Evolutionary conservation across 2,329 filamentous ascomycete species (phyloP).

Genomic region (Aspergillus hiratsukae): DNA sequence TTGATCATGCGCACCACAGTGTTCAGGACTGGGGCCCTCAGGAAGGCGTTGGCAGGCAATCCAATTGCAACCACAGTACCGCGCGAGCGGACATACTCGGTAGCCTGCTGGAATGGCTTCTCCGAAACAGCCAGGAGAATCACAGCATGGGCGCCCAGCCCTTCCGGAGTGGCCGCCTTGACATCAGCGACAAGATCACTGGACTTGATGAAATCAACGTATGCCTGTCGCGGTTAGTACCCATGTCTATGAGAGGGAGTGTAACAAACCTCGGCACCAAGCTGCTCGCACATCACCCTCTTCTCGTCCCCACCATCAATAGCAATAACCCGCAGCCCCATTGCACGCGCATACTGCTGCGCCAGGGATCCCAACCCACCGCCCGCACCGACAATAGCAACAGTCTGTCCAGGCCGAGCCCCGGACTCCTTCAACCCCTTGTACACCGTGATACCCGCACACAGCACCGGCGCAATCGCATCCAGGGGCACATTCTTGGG

Average conservation of each 20-base stretch:
- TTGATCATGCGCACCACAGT: constrained; percentile 82
- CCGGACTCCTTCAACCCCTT: constrained; percentile 25
- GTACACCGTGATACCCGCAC: constrained; percentile 20
- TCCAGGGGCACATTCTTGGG: constrained; percentile 16
- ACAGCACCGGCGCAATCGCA: constrained; percentile 18
- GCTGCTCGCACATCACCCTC: constrained; percentile 57
- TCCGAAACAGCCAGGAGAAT: constrained; percentile 80
- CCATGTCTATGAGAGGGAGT: no score
- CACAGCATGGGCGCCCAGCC: constrained; percentile 79
- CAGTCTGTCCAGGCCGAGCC: constrained; percentile 27
- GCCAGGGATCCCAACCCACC: constrained; percentile 71
- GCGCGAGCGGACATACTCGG: constrained; percentile 74
- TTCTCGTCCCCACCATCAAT: constrained; percentile 84
- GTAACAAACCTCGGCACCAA: constrained; percentile 55
- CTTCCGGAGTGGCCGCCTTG: constrained; percentile 71
- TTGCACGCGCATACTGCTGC: constrained; percentile 82
- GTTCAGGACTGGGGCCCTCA: constrained; percentile 81
- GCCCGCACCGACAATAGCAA: constrained; percentile 28
- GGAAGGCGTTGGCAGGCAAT: constrained; percentile 71
- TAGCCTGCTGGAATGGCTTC: constrained; percentile 91
- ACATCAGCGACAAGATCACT: constrained; percentile 79
- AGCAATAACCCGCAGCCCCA: constrained; percentile 75
- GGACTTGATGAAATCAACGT: constrained; percentile 72
- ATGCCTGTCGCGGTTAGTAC: constrained; percentile 36
- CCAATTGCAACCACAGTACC: constrained; percentile 85